Evolutionary conservation across 306 rosid genomes (phyloP), one percentile per base, ranked within the genome.

Genomic region (Quercus mongolica): DNA sequence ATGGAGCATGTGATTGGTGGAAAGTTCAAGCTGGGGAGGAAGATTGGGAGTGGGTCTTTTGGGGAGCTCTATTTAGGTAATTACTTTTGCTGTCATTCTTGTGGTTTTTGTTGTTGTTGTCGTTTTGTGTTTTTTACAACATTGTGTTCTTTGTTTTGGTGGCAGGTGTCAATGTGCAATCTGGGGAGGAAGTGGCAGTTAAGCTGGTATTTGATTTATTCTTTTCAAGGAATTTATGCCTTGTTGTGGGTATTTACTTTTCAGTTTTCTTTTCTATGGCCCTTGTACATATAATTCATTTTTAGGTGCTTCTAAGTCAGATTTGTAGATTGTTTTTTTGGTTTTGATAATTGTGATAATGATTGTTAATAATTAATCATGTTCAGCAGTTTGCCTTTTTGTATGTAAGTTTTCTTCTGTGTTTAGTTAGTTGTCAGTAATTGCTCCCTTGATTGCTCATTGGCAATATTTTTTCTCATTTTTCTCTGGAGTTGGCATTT

Each of bases 141-240:
- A 31, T 78, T 78, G 70, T 4, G 51, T 74, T 77, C 31, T 74
- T 4, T 85, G 79, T 15, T 77, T 71, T 71, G 41, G 38, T 85
- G 75, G 78, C 74, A 96, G 99, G 87, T 78, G 89, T 96, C 74
- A 96, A 96, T 85, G 83, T 96, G 75, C 98, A 93, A 85, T 90
- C 94, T 71, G 99, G 97, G 74, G 99, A 96, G 86, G 99, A 96
- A 90, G 99, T 93, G 75, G 99, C 99, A 78, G 92, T 93, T 74
- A 96, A 96, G 92, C 92, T 96, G 94, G 99, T 96, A 91, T 78
- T 94, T 88, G 75, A 78, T 86, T 0, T 25, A 80, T 64, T 56
- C 18, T 63, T 70, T 38, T 46, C 59, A 19, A 25, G 46, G 67
- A 20, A 63, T 26, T 13, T 18, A 68, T 82, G 52, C 55, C 4